Conservation (phyloP, 306 rosid genomes). For the Quercus engelmannii region DNA sequence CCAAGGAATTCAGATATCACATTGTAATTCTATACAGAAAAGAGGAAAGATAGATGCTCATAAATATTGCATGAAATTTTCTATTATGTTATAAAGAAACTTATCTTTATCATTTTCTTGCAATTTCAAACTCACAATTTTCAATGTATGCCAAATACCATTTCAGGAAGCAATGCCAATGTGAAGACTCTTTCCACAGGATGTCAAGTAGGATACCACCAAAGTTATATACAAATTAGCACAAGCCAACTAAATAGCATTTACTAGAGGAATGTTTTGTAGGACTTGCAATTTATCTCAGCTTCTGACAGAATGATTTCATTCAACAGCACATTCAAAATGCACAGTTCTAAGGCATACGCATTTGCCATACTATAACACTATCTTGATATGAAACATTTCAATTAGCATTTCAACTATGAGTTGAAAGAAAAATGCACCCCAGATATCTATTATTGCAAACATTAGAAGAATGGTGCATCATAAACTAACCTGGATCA, state of each 20-base stretch:
- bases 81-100: not conserved
- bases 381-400: not conserved
- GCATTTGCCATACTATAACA: not conserved
- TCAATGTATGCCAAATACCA: not conserved
- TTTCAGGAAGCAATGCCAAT: not conserved
- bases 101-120: not conserved
- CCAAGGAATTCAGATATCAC: not conserved
- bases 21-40: not conserved
- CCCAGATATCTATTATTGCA: not conserved
- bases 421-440: not conserved
- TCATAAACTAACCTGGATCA: conserved; percentile 77
- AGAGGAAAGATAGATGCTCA: not conserved
- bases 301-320: not conserved
- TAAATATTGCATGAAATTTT: too few relatives aligned
- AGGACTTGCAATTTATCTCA: not conserved
- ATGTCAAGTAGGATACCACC: not conserved
- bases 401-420: not conserved
- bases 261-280: not conserved
- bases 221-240: not conserved
- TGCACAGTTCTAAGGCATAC: not conserved
- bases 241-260: not conserved
- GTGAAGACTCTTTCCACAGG: not conserved
- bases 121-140: not conserved
- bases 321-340: conserved; percentile 1
- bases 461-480: conserved; percentile 1